These are phyloP conservation scores for Lactarius quietus DNA, from an alignment of 768 basidiomycete species.

Conservation along the genomic window DNA sequence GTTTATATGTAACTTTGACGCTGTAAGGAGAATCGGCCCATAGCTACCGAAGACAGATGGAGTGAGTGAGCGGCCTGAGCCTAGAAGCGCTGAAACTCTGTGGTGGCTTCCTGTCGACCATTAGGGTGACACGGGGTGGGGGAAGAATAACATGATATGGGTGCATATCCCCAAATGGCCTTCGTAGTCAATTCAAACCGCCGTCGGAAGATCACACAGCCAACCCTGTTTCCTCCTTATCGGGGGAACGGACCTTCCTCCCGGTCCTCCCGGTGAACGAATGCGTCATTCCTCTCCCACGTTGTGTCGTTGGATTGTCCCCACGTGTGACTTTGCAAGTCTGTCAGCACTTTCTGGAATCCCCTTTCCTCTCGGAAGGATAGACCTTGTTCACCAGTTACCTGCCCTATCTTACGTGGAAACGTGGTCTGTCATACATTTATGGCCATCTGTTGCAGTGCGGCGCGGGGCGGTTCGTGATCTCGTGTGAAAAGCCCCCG, in stretches of 20 bases:
- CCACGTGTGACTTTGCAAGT: background rate
- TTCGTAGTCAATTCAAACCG: background rate
- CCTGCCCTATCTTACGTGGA: background rate
- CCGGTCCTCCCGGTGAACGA: slow-evolving; percentile 10
- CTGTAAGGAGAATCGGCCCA: slow-evolving; percentile 14
- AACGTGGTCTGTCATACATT: background rate
- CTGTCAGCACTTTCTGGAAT: slow-evolving; percentile 1
- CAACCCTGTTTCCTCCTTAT: background rate
- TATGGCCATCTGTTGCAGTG: background rate
- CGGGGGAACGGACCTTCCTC: background rate
- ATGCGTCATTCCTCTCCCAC: slow-evolving; percentile 14
- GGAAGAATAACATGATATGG: too few species aligned
- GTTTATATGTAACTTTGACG: slow-evolving; percentile 20
- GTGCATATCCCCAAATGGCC: slow-evolving; percentile 14
- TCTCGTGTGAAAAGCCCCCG: background rate
- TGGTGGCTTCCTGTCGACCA: slow-evolving; percentile 1
- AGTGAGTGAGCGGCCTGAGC: background rate
- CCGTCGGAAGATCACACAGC: slow-evolving; percentile 2
- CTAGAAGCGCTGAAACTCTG: slow-evolving; percentile 11
- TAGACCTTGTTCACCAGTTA: background rate
- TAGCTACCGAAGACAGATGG: slow-evolving; percentile 14
- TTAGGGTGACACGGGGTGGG: slow-evolving; percentile 12
- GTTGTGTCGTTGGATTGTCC: background rate
- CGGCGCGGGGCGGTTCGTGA: background rate
- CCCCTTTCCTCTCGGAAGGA: background rate